phyloP scores from a whole-genome alignment of 2,329 filamentous ascomycete species.

The Fusarium coffeatum region DNA sequence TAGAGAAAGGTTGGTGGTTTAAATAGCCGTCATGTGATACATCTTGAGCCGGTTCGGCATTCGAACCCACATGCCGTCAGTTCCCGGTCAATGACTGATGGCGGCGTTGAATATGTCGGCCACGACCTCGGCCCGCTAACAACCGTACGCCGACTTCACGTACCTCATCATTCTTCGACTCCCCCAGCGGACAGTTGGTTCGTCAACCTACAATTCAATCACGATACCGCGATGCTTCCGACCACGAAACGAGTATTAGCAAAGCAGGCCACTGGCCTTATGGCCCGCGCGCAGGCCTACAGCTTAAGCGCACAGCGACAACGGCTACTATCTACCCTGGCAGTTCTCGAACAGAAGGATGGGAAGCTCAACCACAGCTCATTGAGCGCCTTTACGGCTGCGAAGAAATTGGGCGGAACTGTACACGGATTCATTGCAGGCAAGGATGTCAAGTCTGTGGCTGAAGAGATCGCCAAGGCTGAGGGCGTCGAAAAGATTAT shows the following conservation, averaged over 20 bases:
- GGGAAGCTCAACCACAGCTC: slow-evolving; percentile 87
- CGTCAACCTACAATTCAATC: slow-evolving; percentile 24
- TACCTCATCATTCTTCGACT: slow-evolving; percentile 22
- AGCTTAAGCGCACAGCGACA: slow-evolving; percentile 49
- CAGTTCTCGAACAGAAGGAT: slow-evolving; percentile 91
- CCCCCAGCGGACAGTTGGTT: slow-evolving; percentile 26
- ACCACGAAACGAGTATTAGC: slow-evolving; percentile 47
- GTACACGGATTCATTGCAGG: slow-evolving; percentile 92
- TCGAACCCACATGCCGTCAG: slow-evolving; percentile 31
- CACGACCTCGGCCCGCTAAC: slow-evolving; percentile 54
- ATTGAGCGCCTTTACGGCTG: slow-evolving; percentile 86
- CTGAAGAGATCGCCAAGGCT: slow-evolving; percentile 87
- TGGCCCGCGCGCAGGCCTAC: slow-evolving; percentile 43
- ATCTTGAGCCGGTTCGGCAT: slow-evolving; percentile 39
- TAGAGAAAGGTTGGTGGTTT: neutral
- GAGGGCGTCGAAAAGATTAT: slow-evolving; percentile 93
- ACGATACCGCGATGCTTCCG: slow-evolving; percentile 48
- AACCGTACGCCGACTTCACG: slow-evolving; percentile 48
- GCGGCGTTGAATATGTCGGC: slow-evolving; percentile 41
- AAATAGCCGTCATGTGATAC: slow-evolving; percentile 27
- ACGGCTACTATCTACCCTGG: slow-evolving; percentile 83
- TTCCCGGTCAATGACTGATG: slow-evolving; percentile 47
- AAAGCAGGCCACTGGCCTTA: slow-evolving; percentile 44
- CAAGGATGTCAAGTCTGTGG: slow-evolving; percentile 77
- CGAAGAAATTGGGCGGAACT: slow-evolving; percentile 84